phyloP scores from a whole-genome alignment of 495 filamentous ascomycete genomes.

The Aspergillus sclerotioniger region DNA sequence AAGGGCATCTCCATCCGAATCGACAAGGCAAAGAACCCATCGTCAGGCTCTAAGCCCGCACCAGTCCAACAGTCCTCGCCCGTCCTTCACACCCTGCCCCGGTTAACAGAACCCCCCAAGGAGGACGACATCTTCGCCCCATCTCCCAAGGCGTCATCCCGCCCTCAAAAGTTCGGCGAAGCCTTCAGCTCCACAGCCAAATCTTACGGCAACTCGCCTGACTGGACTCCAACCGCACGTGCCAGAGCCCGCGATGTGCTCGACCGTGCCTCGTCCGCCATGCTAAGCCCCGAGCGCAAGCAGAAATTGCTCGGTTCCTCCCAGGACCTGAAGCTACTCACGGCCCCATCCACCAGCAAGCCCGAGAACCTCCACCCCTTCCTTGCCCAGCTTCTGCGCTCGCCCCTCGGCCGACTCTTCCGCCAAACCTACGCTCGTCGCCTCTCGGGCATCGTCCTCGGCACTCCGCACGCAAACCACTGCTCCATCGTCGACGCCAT shows the following conservation, averaged over 20 bases:
- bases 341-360: conserved; percentile 30
- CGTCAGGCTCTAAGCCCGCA: conserved; percentile 28
- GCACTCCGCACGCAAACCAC: conserved; percentile 62
- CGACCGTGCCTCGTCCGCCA: conserved; percentile 40
- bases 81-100: conserved; percentile 46
- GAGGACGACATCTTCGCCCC: conserved; percentile 58
- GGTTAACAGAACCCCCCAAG: conserved; percentile 52
- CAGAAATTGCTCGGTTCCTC: conserved; percentile 36
- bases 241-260: conserved; percentile 43
- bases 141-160: conserved; percentile 46
- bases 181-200: conserved; percentile 54
- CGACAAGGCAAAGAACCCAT: conserved; percentile 52
- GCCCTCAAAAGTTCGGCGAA: conserved; percentile 49
- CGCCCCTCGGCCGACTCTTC: conserved; percentile 65
- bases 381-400: conserved; percentile 37
- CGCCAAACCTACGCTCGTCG: conserved; percentile 65
- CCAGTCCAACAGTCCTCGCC: conserved; percentile 33
- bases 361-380: conserved; percentile 40
- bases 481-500: conserved; percentile 67
- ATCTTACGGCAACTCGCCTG: conserved; percentile 57
- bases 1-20: conserved; percentile 64
- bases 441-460: conserved; percentile 62
- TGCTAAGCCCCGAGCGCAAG: conserved; percentile 45
- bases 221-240: conserved; percentile 45
- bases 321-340: conserved; percentile 40